A percentile compares a stretch with the other conserved stretches of the same genome.
phyloP scores from a whole-genome alignment of 257 asterid genomes.

The Jacaranda mimosifolia region DNA sequence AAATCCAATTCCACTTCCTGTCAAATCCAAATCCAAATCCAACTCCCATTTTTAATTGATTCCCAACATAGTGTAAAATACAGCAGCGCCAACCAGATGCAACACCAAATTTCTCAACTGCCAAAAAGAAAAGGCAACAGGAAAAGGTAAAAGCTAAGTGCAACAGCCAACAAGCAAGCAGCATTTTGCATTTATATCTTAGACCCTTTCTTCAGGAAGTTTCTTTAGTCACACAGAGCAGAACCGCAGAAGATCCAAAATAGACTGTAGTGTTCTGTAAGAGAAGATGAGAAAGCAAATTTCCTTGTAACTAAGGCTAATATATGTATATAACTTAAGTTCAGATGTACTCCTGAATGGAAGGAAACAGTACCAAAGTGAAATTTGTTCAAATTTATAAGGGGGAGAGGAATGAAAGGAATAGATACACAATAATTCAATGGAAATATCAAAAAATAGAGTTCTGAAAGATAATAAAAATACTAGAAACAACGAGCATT shows the following conservation, averaged over 20 bases:
- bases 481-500: conserved; percentile 31
- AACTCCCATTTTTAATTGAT: too few relatives aligned
- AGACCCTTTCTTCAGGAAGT: conserved; percentile 2
- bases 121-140: conserved; percentile 13
- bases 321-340: neutral
- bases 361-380: conserved; percentile 3
- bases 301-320: conserved; percentile 18
- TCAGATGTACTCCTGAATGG: conserved; percentile 10
- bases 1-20: neutral
- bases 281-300: conserved; percentile 3
- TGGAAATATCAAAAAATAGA: conserved; percentile 19
- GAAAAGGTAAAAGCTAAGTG: conserved; percentile 3
- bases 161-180: conserved; percentile 30
- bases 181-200: conserved; percentile 16
- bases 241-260: conserved; percentile 24
- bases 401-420: neutral
- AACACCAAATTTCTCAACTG: conserved; percentile 4
- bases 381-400: conserved; percentile 1
- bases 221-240: neutral
- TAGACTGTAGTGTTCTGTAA: neutral
- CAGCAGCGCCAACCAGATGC: conserved; percentile 2
- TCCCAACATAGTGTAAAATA: neutral
- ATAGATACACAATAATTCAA: conserved; percentile 24
- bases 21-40: too few relatives aligned
- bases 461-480: conserved; percentile 19